Base-by-base conservation (phyloP, 345 rosid species). In the Noccaea bulbosa region DNA sequence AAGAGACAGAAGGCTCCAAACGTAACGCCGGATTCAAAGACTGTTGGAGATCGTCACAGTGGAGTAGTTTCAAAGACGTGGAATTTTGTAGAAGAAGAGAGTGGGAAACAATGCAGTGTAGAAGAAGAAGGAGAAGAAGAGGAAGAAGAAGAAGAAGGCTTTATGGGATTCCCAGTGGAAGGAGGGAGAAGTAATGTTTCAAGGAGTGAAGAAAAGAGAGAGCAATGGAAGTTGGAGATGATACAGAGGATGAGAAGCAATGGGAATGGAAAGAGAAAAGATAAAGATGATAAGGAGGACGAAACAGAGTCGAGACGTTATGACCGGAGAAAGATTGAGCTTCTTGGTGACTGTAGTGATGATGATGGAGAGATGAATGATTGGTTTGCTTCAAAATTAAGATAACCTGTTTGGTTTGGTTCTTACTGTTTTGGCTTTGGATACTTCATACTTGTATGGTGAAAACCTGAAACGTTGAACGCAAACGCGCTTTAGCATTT, bases 321-420 rank as follows among this genome's bases (percentile, higher is more conserved):
- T 54, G 78, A 40, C 40, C 58, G 50, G 58, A 74, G 78, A 66
- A 83, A 52, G 55, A 53, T 55, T 9, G 68, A 85, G 46, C 57
- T 72, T 39, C 66, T 76, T 34, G 83, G 84, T 63, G 61, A 75
- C 44, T 59, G 51, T 12, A 82, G 69, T 48, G 91, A 87, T 64
- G 91, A 87, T 58, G 91, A 87, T 58, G 93, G 84, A 69, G 92
- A 86, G 70, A 81, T 89, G 81, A 80, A 83, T 15, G 88, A 81
- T 27, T 93, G 96, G 96, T 90, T 90, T 79, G 80, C 44, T 55
- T 6, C 53, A 2, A 75, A 48, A 69, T 15, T 8, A 69, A 51
- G 58, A 62, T 62, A 12, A 20, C 38, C 27, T 65, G 24, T 49
- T 46, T 45, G 15, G 7, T 35, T 45, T 15, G 7, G 11, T 48